Evolutionary conservation across 805 yeast species (phyloP), one percentile per base, ranked within the genome.

Genomic region (Kodamaea laetipori): DNA sequence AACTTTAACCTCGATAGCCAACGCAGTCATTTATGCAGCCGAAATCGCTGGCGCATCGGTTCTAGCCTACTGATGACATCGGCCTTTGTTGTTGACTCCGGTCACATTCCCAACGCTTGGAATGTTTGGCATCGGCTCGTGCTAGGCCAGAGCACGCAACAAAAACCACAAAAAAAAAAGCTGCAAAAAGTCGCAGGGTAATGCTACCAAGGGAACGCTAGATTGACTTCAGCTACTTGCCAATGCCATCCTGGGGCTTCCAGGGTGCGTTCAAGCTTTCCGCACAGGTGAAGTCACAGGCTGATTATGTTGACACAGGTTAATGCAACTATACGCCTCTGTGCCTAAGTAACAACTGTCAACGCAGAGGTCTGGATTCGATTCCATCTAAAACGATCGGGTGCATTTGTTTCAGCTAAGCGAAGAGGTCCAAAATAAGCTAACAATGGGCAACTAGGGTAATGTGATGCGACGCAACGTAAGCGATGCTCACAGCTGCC

Each of bases 321-420:
- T 15, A n/a, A 30, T 6, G 18, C 34, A 30, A 19, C 34, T 3
- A 16, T 16, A 12, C 34, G 34, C 34, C 34, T 30, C 34, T 30
- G 34, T 34, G 17, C 37, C 37, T 34, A 34, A 34, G 37, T 34
- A 12, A 21, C 17, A 34, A 34, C 25, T 34, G 37, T 34, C 37
- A 21, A 19, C 37, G 24, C 25, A 34, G 25, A 34, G 26, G 37
- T 18, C 37, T 34, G 37, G 37, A 34, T n/a, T 18, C 37, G 37
- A 34, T 17, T 30, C 19, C 34, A 30, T 30, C 34, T 30, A 12
- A 6, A 28, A 8, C 32, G 34, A 30, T 30, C 34, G 34, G 34
- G 34, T 21, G 24, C 34, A 15, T 13, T 12, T 30, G 34, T 30
- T 30, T 30, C 34, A 30, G 19, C 11, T 30, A 28, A 28, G 32